phyloP scores from a whole-genome alignment of 768 basidiomycete species.

The Suillus luteus region DNA sequence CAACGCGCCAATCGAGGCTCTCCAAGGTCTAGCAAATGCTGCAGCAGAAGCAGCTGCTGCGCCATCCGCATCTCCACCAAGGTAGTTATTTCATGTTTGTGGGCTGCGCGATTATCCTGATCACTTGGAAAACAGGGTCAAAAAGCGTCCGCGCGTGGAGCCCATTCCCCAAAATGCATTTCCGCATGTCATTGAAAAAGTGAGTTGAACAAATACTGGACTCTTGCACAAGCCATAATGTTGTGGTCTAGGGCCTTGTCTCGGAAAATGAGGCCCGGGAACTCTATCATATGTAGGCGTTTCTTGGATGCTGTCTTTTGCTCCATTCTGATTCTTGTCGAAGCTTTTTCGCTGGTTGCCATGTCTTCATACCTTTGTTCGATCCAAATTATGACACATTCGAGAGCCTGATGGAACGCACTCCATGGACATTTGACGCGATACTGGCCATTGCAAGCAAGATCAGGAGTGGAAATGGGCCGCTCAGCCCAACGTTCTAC shows the following conservation, averaged over 20 bases:
- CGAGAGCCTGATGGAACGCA: conserved; percentile 88
- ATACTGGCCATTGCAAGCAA: conserved; percentile 91
- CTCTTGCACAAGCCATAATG: conserved; percentile 1
- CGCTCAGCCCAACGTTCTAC: conserved; percentile 83
- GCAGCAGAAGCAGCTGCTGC: conserved; percentile 91
- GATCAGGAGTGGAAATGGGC: conserved; percentile 88
- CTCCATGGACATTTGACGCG: conserved; percentile 95
- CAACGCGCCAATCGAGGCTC: conserved; percentile 91
- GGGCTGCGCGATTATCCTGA: neutral
- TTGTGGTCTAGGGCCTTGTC: conserved; percentile 68
- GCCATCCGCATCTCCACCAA: conserved; percentile 62
- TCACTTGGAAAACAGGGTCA: conserved; percentile 49
- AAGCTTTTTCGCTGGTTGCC: conserved; percentile 95
- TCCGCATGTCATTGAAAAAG: conserved; percentile 89
- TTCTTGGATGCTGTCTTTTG: conserved; percentile 14
- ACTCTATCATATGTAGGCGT: conserved; percentile 82
- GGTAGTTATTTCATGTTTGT: conserved; percentile 39
- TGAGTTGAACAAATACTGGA: conserved; percentile 20
- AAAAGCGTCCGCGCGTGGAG: conserved; percentile 84
- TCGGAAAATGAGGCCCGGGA: conserved; percentile 84
- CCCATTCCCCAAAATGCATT: conserved; percentile 84
- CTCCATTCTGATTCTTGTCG: conserved; percentile 12
- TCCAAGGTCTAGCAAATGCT: conserved; percentile 93
- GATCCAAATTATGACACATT: conserved; percentile 93
- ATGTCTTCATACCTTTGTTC: conserved; percentile 95